Base-by-base conservation (phyloP, 78 protist species). In the Creolimax fragrantissima region DNA sequence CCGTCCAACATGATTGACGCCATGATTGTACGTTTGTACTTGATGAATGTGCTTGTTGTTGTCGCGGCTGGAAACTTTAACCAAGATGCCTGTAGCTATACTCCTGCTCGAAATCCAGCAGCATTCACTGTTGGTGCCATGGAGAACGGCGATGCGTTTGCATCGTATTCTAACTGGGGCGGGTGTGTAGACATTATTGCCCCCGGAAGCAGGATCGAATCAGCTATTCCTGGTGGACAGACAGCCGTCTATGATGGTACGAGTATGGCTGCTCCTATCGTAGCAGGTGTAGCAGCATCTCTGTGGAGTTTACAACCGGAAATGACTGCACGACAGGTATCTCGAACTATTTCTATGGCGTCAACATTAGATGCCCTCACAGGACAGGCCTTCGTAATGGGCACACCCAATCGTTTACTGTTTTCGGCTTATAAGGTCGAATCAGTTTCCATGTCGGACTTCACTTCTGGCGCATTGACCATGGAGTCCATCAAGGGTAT, bases 61-160 rank as follows among this genome's bases (percentile, higher is more conserved):
- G 90, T 7, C 6, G 90, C 90, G 1, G 90, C 90, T 7, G 90
- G 90, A 5, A 88, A 88, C 90, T n/a, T 36, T 35, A 74, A 36
- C 5, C 32, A 45, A 7, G 90, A 88, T 11, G 90, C 90, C 7
- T 88, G 90, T 32, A 45, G 67, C 44, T 43, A 45, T 11, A 45
- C 90, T 32, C 90, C 90, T 32, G 90, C 44, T 5, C 7, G 45
- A n/a, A 45, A 24, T 32, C 45, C 32, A 24, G 90, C 45, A 6
- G 90, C 67, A 41, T 11, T 88, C 44, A 88, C 90, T 5, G 90
- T 88, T 11, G 90, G 90, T 24, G 90, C 90, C 6, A 1, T 45
- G 36, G 43, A 88, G 5, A 45, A 32, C 17, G 45, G 43, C 7
- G 90, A 88, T 74, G 35, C 47, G 36, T 24, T 45, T 0, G 66